Evolutionary conservation across 2,329 filamentous ascomycete species (phyloP).

Genomic region (Trichoderma koningii): DNA sequence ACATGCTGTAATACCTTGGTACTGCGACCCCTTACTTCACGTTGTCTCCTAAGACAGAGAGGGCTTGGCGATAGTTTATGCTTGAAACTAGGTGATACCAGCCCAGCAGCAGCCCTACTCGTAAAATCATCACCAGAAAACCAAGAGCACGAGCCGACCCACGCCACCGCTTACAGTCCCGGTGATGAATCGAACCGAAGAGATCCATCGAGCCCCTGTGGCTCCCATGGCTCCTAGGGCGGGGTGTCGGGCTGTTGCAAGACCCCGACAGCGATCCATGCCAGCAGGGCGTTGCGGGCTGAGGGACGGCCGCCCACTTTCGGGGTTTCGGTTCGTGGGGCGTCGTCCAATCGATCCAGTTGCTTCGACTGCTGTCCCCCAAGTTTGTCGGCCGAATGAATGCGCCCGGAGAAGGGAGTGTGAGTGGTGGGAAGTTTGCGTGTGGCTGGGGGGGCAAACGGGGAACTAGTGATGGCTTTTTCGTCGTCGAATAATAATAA

Average conservation of each 20-base stretch:
- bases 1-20: neutral
- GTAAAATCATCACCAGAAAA: neutral
- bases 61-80: neutral
- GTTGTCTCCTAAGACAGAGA: neutral
- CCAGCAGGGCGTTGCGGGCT: slow-evolving; percentile 10
- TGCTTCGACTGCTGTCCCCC: no score
- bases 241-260: slow-evolving; percentile 38
- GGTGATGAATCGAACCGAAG: no score
- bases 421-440: neutral
- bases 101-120: neutral
- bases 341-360: neutral
- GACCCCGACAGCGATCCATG: slow-evolving; percentile 35
- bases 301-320: neutral
- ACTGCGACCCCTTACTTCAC: no score
- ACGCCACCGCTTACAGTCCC: neutral
- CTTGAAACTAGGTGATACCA: neutral
- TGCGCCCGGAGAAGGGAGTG: slow-evolving; percentile 5
- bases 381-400: slow-evolving; percentile 21
- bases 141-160: neutral
- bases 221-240: no score
- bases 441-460: no score
- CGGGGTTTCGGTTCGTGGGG: slow-evolving; percentile 9
- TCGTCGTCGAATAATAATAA: no score
- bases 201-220: no score
- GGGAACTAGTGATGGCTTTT: no score